A percentile compares a stretch with the other conserved stretches of the same genome.
Evolutionary conservation across 2,329 filamentous ascomycete species (phyloP).

Genomic region (Pseudonectria buxi): DNA sequence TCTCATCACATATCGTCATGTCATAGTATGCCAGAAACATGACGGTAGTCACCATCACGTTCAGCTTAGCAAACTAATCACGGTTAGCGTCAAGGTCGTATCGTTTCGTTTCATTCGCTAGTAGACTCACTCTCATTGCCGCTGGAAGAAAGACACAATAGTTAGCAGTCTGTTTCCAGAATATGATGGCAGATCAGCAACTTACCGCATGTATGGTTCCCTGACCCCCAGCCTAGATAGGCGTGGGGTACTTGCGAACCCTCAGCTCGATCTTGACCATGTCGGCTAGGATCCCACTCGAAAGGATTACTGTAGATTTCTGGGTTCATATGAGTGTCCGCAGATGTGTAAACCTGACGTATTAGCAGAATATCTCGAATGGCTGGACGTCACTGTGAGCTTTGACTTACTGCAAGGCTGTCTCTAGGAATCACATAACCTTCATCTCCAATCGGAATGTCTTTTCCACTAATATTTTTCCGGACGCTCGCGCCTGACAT

Average conservation of each 20-base stretch:
- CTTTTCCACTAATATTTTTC: slow-evolving; percentile 3
- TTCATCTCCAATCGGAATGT: slow-evolving; percentile 1
- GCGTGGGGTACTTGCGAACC: not conserved
- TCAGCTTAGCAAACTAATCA: slow-evolving; percentile 2
- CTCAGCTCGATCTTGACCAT: not conserved
- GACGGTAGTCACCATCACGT: slow-evolving; percentile 2
- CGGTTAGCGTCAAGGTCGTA: not conserved
- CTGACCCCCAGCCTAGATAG: slow-evolving; percentile 3
- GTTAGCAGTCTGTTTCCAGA: too few relatives aligned
- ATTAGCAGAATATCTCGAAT: not conserved
- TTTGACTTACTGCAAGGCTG: slow-evolving; percentile 2
- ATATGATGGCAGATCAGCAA: too few relatives aligned
- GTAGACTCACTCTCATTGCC: too few relatives aligned
- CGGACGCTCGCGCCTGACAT: slow-evolving; percentile 3
- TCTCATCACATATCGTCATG: not conserved
- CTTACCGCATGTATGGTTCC: slow-evolving; percentile 6
- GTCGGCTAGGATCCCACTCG: slow-evolving; percentile 4
- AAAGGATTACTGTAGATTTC: not conserved
- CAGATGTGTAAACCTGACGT: slow-evolving; percentile 1
- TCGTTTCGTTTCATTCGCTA: too few relatives aligned
- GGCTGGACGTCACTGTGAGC: too few relatives aligned
- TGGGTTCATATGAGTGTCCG: slow-evolving; percentile 3
- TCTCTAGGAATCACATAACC: slow-evolving; percentile 1
- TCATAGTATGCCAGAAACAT: slow-evolving; percentile 1
- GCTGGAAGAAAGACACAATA: too few relatives aligned